Conservation (phyloP, 805 yeast genomes). For the Sugiyamaella lignohabitans region DNA sequence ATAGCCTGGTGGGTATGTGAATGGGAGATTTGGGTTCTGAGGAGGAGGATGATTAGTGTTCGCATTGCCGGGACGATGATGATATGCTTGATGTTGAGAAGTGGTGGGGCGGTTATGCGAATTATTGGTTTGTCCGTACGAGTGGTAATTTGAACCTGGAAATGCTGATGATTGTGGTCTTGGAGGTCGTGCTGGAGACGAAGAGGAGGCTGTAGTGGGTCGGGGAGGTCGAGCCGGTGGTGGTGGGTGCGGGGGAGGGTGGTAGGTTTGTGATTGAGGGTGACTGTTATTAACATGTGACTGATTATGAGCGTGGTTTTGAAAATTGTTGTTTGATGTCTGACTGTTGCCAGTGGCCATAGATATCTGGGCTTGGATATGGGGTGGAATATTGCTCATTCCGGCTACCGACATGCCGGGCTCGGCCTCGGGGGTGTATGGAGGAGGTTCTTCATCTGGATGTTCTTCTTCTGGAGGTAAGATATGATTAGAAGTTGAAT, state of each 20-base stretch:
- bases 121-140: slow-evolving; percentile 1
- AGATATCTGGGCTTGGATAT: slow-evolving; percentile 3
- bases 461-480: slow-evolving; percentile 18
- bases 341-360: slow-evolving; percentile 2
- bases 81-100: background rate
- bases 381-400: slow-evolving; percentile 9
- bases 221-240: slow-evolving; percentile 15
- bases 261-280: background rate
- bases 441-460: slow-evolving; percentile 22
- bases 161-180: slow-evolving; percentile 10
- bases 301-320: slow-evolving; percentile 7
- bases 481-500: slow-evolving; percentile 1
- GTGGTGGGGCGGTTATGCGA: background rate
- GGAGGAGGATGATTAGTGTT: background rate
- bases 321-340: slow-evolving; percentile 4
- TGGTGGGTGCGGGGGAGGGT: slow-evolving; percentile 3
- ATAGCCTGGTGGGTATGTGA: slow-evolving; percentile 58
- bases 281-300: too few relatives aligned
- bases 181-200: slow-evolving; percentile 14
- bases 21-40: slow-evolving; percentile 42
- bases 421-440: slow-evolving; percentile 18
- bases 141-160: slow-evolving; percentile 1
- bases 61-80: background rate
- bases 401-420: slow-evolving; percentile 11
- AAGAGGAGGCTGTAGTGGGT: slow-evolving; percentile 3